These are phyloP conservation scores for Cercospora janseana DNA, from an alignment of 2,329 filamentous ascomycete genomes.

Conservation along the genomic window DNA sequence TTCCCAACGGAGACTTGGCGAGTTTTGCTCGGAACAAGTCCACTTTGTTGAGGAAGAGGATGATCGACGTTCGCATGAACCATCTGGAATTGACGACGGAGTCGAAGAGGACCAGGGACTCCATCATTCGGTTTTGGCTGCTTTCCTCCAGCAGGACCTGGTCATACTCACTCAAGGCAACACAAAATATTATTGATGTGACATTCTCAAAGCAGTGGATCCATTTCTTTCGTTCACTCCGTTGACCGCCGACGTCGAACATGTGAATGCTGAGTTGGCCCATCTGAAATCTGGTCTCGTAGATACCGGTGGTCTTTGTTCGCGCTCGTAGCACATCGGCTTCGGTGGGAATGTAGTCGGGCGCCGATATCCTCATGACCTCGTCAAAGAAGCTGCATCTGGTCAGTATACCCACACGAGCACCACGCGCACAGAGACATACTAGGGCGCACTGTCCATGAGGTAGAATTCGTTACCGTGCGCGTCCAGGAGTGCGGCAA, in stretches of 20 bases:
- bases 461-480: slow-evolving; percentile 97
- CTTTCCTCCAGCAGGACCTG: slow-evolving; percentile 95
- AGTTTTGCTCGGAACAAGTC: slow-evolving; percentile 97
- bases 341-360: slow-evolving; percentile 87
- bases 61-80: slow-evolving; percentile 99
- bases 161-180: slow-evolving; percentile 96
- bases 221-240: slow-evolving; percentile 99
- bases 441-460: slow-evolving; percentile 99
- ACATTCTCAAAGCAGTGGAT: slow-evolving; percentile 99
- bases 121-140: slow-evolving; percentile 99
- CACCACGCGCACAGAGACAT: slow-evolving; percentile 10
- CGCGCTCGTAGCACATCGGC: slow-evolving; percentile 91
- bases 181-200: slow-evolving; percentile 98
- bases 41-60: slow-evolving; percentile 97
- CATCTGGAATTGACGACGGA: slow-evolving; percentile 98
- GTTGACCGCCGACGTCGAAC: slow-evolving; percentile 97
- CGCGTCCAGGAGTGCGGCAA: slow-evolving; percentile 73
- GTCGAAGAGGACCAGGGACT: slow-evolving; percentile 92
- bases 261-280: slow-evolving; percentile 98
- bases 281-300: slow-evolving; percentile 98
- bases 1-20: slow-evolving; percentile 79
- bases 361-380: slow-evolving; percentile 75
- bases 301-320: slow-evolving; percentile 98
- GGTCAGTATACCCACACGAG: slow-evolving; percentile 17
- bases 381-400: slow-evolving; percentile 86